These are phyloP conservation scores for Candida sanyaensis DNA, from an alignment of 1,139 yeast genomes.

Conservation along the genomic window DNA sequence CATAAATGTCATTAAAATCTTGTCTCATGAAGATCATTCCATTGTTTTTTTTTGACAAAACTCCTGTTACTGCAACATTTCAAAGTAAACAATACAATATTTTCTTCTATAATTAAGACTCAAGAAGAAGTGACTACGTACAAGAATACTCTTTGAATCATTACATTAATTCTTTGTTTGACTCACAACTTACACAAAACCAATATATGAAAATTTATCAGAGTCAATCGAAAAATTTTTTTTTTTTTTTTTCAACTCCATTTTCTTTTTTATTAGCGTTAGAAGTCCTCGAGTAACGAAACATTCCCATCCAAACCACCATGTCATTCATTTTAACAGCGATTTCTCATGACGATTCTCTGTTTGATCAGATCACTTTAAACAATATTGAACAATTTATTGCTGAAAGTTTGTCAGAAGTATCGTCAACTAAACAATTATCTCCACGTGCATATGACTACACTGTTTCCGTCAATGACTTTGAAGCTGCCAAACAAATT, in stretches of 20 bases:
- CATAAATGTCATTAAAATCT: too few relatives aligned
- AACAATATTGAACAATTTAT: constrained; percentile 3
- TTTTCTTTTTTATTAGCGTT: neutral
- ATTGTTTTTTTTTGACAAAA: too few relatives aligned
- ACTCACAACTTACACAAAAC: neutral
- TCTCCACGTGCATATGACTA: constrained; percentile 24
- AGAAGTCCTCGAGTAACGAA: neutral
- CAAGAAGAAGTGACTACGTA: too few relatives aligned
- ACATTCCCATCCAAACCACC: constrained; percentile 2
- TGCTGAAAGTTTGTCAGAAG: constrained; percentile 2
- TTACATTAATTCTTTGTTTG: too few relatives aligned
- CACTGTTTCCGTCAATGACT: constrained; percentile 9
- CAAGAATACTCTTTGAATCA: too few relatives aligned
- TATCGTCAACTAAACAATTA: constrained; percentile 11
- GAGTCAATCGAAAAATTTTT: neutral
- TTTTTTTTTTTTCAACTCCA: neutral
- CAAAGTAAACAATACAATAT: too few relatives aligned
- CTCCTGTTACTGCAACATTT: too few relatives aligned
- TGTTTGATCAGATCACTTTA: constrained; percentile 2
- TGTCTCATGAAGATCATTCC: too few relatives aligned
- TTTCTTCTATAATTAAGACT: too few relatives aligned
- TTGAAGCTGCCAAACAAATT: constrained; percentile 4
- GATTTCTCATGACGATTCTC: constrained; percentile 17
- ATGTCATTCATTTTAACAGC: constrained; percentile 19
- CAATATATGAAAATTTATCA: neutral